Evolutionary conservation across 2,329 filamentous ascomycete genomes (phyloP), one percentile per base, ranked within the genome.

Genomic region (Aspergillus tubingensis): DNA sequence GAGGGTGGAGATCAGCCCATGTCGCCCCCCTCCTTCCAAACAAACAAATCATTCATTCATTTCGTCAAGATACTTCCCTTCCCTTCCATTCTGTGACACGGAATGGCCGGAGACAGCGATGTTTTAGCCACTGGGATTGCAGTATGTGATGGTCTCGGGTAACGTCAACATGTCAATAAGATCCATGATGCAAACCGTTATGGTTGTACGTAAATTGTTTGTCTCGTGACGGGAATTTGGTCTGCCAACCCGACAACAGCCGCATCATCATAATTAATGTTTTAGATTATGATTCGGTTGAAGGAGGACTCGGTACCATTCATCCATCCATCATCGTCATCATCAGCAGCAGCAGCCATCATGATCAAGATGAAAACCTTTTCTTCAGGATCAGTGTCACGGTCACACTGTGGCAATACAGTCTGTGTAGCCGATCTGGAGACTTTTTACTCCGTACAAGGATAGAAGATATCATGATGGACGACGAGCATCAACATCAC

Each of bases 1-100:
- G 47, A 27, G 47, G 47, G 47, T 50, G 47, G 47, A 50, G 47
- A 50, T 50, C 47, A 50, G 25, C 47, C 47, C 25, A 50, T 50
- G 47, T 36, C 41, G 41, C 41, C 41, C 41, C 41, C 41, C 41
- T 44, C 41, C 41, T 44, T 44, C 25, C 15, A 50, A 50, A 50
- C 47, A 50, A 32, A 19, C 47, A 30, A 8, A 19, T 19, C 15
- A 32, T 27, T 19, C n/a, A 36, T 15, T n/a, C 13, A 10, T 15
- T 23, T 19, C 4, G 7, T 15, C 21, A 48, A 48, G 44, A 44
- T 11, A 11, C 27, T 30, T 30, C 27, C 27, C 27, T 30, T 30
- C 27, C 27, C 10, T 30, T 30, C 27, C 27, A 10, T 30, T 30
- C 27, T 30, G 27, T n/a, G 25, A 30, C 47, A 30, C 47, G 47